Conservation (phyloP, 371 early-diverging fungal genomes). For the Circinella minor region DNA sequence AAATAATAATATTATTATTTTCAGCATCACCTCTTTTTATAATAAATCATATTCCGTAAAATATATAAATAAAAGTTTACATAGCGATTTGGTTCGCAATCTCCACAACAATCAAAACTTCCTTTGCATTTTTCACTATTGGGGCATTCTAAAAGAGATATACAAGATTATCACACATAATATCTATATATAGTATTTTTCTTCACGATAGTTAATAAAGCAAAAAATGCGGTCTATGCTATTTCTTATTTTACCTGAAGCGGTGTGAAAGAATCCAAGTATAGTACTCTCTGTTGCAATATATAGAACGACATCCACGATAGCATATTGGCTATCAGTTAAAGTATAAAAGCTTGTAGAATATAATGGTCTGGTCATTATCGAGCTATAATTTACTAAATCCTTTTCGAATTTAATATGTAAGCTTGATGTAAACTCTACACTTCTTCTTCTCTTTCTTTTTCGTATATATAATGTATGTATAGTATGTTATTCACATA, state of each 20-base stretch:
- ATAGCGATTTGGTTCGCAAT: background rate
- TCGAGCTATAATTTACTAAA: no score
- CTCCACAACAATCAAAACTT: background rate
- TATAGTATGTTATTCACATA: no score
- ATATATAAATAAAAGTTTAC: background rate
- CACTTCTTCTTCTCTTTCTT: no score
- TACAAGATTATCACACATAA: no score
- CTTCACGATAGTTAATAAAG: background rate
- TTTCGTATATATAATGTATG: no score
- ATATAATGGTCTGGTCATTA: no score
- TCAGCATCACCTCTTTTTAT: background rate
- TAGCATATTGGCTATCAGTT: constrained; percentile 35
- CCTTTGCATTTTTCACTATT: background rate
- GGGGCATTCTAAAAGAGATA: background rate
- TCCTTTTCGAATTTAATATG: no score
- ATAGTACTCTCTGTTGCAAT: constrained; percentile 58
- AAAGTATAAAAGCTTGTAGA: background rate
- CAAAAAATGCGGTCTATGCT: no score
- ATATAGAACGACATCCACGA: constrained; percentile 61
- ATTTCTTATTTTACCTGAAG: constrained; percentile 18
- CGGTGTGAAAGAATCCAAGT: constrained; percentile 58
- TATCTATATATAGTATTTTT: background rate
- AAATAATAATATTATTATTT: background rate
- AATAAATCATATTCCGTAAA: background rate
- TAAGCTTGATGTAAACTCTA: no score